phyloP scores from a whole-genome alignment of 78 protist species.

The slime mould (Dictyostelium discoideum) region DNA sequence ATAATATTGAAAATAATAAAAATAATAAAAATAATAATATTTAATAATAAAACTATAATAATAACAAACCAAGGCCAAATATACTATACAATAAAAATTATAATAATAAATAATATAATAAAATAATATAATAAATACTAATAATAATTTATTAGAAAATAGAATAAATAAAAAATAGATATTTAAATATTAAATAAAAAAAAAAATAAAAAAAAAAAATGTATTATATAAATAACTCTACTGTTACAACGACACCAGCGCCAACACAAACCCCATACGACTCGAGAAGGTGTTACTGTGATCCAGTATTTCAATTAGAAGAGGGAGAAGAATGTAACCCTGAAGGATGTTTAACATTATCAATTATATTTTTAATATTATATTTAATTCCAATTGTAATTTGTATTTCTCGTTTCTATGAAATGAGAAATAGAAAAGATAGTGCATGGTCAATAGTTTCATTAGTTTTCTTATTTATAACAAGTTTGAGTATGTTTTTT shows the following conservation, averaged over 20 bases:
- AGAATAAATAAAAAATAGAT: neutral
- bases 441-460: constrained; percentile 53
- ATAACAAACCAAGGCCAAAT: neutral
- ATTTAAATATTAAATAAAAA: neutral
- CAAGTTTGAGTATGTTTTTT: constrained; percentile 16
- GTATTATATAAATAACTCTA: neutral
- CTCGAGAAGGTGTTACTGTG: constrained; percentile 56
- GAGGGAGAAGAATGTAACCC: constrained; percentile 36
- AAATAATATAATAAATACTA: neutral
- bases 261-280: neutral
- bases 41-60: neutral
- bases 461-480: neutral
- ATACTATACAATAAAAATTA: no score
- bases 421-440: constrained; percentile 4
- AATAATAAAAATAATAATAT: no score
- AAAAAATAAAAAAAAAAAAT: neutral
- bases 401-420: constrained; percentile 9
- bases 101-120: neutral
- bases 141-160: no score
- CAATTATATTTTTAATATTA: constrained; percentile 26
- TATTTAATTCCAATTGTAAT: constrained; percentile 22
- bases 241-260: neutral
- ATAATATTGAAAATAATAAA: no score
- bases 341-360: constrained; percentile 8
- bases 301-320: constrained; percentile 6